These are phyloP conservation scores for Botrytis paeoniae DNA, from an alignment of 2,329 filamentous ascomycete species.

Conservation along the genomic window DNA sequence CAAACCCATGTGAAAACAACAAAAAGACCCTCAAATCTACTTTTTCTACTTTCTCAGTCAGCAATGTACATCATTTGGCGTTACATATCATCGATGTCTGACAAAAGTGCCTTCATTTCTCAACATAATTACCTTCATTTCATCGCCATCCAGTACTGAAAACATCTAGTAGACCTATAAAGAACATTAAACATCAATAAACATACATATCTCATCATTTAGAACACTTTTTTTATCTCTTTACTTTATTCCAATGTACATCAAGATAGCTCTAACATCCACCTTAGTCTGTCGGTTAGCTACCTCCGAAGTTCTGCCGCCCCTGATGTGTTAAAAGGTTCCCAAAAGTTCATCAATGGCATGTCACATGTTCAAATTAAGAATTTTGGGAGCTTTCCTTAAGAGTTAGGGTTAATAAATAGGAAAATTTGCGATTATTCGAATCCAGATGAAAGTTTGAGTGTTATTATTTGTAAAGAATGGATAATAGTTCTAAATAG, in stretches of 20 bases:
- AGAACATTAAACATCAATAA: fast-evolving
- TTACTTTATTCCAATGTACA: not conserved
- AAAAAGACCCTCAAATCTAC: not conserved
- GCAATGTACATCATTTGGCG: not conserved
- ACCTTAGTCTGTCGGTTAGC: not conserved
- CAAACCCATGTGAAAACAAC: not conserved
- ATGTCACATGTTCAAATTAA: not conserved
- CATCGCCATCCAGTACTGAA: fast-evolving
- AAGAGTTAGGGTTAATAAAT: not conserved
- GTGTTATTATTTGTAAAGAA: not conserved
- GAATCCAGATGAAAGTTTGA: not conserved
- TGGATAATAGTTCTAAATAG: not conserved
- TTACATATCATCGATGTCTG: fast-evolving
- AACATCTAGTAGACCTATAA: fast-evolving
- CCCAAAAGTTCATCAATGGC: not conserved
- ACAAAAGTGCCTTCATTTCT: not conserved
- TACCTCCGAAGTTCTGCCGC: not conserved
- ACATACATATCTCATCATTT: not conserved
- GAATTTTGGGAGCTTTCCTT: not conserved
- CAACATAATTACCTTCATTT: not conserved
- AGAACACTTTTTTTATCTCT: not conserved
- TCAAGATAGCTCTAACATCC: not conserved
- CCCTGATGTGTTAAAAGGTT: not conserved
- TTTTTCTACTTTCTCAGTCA: not conserved
- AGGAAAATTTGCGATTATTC: not conserved